Conservation (phyloP, 495 filamentous ascomycete species). For the Schizothecium vesticola region DNA sequence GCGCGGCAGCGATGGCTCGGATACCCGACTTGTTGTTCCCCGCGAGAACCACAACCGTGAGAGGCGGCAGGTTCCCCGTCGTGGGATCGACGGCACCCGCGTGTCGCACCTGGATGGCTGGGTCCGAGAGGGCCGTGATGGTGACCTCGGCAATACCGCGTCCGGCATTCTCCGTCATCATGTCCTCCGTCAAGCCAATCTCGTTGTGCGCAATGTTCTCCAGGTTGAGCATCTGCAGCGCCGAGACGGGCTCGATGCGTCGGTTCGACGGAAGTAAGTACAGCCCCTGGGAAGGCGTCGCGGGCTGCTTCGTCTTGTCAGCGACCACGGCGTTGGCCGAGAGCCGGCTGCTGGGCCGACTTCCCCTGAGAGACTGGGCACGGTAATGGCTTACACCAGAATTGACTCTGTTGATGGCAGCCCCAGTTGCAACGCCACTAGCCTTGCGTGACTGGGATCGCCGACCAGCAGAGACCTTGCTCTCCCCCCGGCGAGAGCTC, state of each 20-base stretch:
- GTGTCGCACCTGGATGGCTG: slow-evolving; percentile 47
- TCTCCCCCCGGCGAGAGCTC: slow-evolving; percentile 46
- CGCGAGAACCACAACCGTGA: slow-evolving; percentile 72
- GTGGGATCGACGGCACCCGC: slow-evolving; percentile 31
- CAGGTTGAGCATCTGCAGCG: slow-evolving; percentile 80
- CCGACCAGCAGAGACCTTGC: slow-evolving; percentile 36
- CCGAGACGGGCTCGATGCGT: slow-evolving; percentile 73
- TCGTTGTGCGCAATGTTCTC: slow-evolving; percentile 83
- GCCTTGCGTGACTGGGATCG: slow-evolving; percentile 59
- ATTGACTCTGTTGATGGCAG: slow-evolving; percentile 40
- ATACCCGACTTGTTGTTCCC: slow-evolving; percentile 85
- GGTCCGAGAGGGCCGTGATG: slow-evolving; percentile 54
- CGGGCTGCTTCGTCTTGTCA: slow-evolving; percentile 32
- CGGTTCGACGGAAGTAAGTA: slow-evolving; percentile 58
- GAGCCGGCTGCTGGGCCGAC: slow-evolving; percentile 31
- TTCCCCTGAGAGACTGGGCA: slow-evolving; percentile 25
- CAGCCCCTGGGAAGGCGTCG: slow-evolving; percentile 31
- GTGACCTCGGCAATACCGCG: slow-evolving; percentile 81
- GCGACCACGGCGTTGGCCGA: slow-evolving; percentile 19
- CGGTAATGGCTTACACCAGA: slow-evolving; percentile 38
- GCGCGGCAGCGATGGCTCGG: slow-evolving; percentile 75
- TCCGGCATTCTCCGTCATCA: slow-evolving; percentile 87
- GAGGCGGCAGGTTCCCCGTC: slow-evolving; percentile 29
- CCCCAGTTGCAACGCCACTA: slow-evolving; percentile 40
- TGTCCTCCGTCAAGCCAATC: slow-evolving; percentile 77